A percentile compares a stretch with the other conserved stretches of the same genome.
Evolutionary conservation across 2,329 filamentous ascomycete species (phyloP).

Genomic region (Apiospora koreana): DNA sequence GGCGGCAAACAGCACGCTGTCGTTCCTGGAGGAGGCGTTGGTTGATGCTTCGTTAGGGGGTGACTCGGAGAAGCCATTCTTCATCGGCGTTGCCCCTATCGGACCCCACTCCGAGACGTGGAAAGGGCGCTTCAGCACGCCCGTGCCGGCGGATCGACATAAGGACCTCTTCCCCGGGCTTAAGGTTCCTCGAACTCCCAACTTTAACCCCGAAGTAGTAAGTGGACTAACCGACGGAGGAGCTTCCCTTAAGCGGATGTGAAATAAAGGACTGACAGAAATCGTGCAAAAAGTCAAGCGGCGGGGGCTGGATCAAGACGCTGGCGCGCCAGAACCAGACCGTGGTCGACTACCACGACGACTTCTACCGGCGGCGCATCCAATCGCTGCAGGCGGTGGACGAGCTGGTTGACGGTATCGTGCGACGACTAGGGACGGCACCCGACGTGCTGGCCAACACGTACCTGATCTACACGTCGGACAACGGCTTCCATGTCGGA

Average conservation of each 20-base stretch:
- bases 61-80: constrained; percentile 58
- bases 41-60: constrained; percentile 13
- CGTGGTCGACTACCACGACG: constrained; percentile 51
- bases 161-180: constrained; percentile 60
- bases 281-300: constrained; percentile 15
- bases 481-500: constrained; percentile 62
- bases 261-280: too few species aligned
- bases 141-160: constrained; percentile 62
- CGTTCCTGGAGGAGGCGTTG: constrained; percentile 63
- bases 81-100: constrained; percentile 65
- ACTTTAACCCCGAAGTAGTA: constrained; percentile 59
- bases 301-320: constrained; percentile 44
- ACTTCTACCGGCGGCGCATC: constrained; percentile 51
- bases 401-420: constrained; percentile 50
- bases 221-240: too few species aligned
- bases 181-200: constrained; percentile 60
- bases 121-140: constrained; percentile 41
- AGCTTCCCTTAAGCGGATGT: too few species aligned
- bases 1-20: constrained; percentile 57
- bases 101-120: constrained; percentile 64
- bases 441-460: constrained; percentile 63
- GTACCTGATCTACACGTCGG: constrained; percentile 58
- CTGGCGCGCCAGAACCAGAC: constrained; percentile 45
- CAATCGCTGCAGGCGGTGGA: constrained; percentile 54
- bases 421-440: constrained; percentile 42